phyloP scores from a whole-genome alignment of 495 filamentous ascomycete genomes.

The Hyaloscypha bicolor region DNA sequence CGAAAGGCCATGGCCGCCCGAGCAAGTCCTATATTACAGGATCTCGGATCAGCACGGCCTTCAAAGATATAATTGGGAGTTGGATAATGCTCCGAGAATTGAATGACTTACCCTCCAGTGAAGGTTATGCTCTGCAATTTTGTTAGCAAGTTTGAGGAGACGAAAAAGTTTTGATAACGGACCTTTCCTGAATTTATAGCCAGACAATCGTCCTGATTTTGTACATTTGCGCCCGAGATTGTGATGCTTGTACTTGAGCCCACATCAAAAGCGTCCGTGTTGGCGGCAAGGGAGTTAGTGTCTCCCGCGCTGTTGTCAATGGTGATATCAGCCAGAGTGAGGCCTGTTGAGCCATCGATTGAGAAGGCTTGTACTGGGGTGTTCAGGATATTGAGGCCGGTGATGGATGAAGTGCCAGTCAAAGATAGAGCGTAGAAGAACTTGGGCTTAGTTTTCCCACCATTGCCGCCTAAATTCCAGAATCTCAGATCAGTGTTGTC shows the following conservation, averaged over 20 bases:
- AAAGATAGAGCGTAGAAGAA: constrained; percentile 54
- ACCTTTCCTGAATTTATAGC: constrained; percentile 61
- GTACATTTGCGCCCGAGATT: constrained; percentile 56
- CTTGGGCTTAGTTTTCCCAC: constrained; percentile 56
- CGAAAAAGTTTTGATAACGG: not conserved
- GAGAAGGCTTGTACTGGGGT: constrained; percentile 65
- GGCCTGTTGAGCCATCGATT: constrained; percentile 52
- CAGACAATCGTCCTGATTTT: constrained; percentile 69
- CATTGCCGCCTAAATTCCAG: constrained; percentile 34
- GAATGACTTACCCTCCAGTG: constrained; percentile 40
- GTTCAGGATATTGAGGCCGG: constrained; percentile 52
- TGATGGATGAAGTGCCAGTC: constrained; percentile 51
- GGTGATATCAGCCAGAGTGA: constrained; percentile 52
- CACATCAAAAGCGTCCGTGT: constrained; percentile 71
- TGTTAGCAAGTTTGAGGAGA: constrained; percentile 1
- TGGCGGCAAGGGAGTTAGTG: constrained; percentile 52
- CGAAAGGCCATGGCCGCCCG: constrained; percentile 67
- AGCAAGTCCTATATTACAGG: constrained; percentile 35
- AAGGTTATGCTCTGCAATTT: constrained; percentile 44
- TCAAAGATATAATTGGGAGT: too few relatives aligned
- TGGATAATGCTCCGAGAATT: too few relatives aligned
- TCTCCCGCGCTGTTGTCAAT: constrained; percentile 53
- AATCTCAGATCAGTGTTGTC: too few relatives aligned
- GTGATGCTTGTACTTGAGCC: constrained; percentile 48
- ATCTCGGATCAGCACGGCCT: too few relatives aligned